These are phyloP conservation scores for Aeminium ludgeri DNA, from an alignment of 495 filamentous ascomycete genomes.

Conservation along the genomic window DNA sequence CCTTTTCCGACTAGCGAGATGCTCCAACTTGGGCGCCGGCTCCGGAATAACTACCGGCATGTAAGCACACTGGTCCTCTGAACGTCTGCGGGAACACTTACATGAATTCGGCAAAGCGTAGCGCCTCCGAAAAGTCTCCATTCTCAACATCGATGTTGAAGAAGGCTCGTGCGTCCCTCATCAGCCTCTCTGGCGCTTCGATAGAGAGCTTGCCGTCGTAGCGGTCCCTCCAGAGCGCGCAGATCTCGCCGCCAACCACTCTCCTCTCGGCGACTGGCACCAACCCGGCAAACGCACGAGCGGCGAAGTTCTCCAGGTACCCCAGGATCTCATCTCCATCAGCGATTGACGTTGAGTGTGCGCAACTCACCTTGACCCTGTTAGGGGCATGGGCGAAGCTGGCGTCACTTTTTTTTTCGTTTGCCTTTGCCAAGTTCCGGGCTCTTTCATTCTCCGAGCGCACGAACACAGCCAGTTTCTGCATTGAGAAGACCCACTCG, in stretches of 20 bases:
- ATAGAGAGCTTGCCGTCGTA: constrained; percentile 4
- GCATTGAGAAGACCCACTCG: constrained; percentile 14
- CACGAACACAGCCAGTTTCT: constrained; percentile 13
- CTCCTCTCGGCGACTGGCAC: constrained; percentile 10
- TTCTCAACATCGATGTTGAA: constrained; percentile 8
- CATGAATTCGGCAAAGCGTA: no score
- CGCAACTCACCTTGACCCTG: constrained; percentile 12
- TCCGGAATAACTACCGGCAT: no score
- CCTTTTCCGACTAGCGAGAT: no score
- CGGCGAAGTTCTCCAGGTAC: constrained; percentile 9
- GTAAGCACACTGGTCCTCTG: no score
- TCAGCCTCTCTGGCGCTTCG: constrained; percentile 6
- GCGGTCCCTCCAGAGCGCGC: constrained; percentile 5
- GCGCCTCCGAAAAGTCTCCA: no score
- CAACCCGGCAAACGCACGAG: constrained; percentile 2
- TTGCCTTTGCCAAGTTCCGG: neutral
- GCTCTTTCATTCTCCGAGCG: constrained; percentile 8
- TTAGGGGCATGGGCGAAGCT: constrained; percentile 1
- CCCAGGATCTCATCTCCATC: constrained; percentile 13
- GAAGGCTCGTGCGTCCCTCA: constrained; percentile 8
- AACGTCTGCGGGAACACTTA: no score
- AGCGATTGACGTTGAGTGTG: constrained; percentile 2
- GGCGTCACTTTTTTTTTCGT: neutral
- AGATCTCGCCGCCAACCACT: neutral
- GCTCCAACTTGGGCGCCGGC: no score